Conservation (phyloP, 2,329 filamentous ascomycete genomes). For the Colletotrichum sp. region DNA sequence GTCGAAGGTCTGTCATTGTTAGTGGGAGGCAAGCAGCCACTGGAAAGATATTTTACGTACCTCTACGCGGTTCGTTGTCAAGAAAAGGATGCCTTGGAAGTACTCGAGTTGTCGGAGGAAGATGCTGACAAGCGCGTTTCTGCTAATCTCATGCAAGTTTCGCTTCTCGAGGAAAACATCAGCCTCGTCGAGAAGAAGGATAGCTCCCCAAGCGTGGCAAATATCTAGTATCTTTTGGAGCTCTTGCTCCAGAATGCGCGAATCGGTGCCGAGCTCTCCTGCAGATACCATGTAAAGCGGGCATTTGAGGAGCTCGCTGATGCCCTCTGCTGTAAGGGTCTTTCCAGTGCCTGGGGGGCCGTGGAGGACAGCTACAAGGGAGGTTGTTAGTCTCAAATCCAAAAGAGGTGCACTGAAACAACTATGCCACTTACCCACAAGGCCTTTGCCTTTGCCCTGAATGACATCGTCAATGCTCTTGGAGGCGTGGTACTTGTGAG, state of each 20-base stretch:
- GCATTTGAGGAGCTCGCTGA: constrained; percentile 14
- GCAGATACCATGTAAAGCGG: constrained; percentile 17
- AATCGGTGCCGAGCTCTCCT: constrained; percentile 60
- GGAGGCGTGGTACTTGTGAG: constrained; percentile 81
- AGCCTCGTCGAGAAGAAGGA: constrained; percentile 84
- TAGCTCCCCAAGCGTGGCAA: constrained; percentile 85
- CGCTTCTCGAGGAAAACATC: constrained; percentile 86
- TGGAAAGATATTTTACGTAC: background rate
- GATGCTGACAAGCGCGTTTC: constrained; percentile 85
- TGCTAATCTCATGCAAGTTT: constrained; percentile 81
- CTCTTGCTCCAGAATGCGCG: constrained; percentile 74
- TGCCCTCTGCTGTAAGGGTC: constrained; percentile 15
- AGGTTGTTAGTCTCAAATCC: background rate
- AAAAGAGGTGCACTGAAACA: background rate
- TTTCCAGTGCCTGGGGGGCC: constrained; percentile 85
- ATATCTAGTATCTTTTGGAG: constrained; percentile 87
- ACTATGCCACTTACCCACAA: constrained; percentile 61
- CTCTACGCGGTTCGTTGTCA: constrained; percentile 87
- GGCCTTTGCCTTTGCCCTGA: constrained; percentile 84
- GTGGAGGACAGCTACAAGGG: constrained; percentile 68
- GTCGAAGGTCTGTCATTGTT: constrained; percentile 70
- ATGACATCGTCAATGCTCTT: constrained; percentile 85
- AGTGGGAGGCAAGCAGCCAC: background rate
- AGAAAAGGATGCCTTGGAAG: constrained; percentile 88
- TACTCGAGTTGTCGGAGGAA: constrained; percentile 89